Percentiles rank a stretch among this genome's conserved stretches.
These are phyloP conservation scores for Phoma herbarum DNA, from an alignment of 2,329 filamentous ascomycete species.

Conservation along the genomic window DNA sequence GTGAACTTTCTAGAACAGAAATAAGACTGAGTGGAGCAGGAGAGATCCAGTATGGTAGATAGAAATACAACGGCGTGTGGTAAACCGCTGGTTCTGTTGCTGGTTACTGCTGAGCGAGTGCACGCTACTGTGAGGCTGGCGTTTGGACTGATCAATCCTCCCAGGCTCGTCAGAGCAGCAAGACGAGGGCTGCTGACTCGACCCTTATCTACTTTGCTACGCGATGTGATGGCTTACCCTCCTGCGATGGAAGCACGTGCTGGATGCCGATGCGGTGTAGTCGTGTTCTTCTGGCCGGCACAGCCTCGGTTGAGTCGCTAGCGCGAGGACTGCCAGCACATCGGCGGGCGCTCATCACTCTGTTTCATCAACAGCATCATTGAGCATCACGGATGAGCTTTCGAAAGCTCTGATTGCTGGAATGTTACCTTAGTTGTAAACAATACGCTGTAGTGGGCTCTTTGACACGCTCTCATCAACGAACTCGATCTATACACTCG, in stretches of 20 bases:
- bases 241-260: not conserved
- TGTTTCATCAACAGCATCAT: slow-evolving; percentile 3
- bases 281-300: slow-evolving; percentile 10
- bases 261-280: slow-evolving; percentile 7
- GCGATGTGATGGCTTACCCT: not conserved
- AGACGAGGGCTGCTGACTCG: not conserved
- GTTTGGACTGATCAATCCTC: not conserved
- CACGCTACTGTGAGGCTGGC: not conserved
- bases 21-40: not conserved
- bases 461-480: not conserved
- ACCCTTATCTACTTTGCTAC: not conserved
- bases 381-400: not conserved
- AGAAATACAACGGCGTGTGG: not conserved
- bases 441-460: too few species aligned
- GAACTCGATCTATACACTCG: not conserved
- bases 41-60: not conserved
- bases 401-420: not conserved
- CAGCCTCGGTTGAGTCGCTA: not conserved
- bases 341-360: not conserved
- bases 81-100: not conserved
- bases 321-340: slow-evolving; percentile 5
- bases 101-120: not conserved
- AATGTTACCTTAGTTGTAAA: not conserved
- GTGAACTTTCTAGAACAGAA: slow-evolving; percentile 6
- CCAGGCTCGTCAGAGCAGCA: too few species aligned